Percentiles rank a stretch among this genome's conserved stretches.
phyloP scores from a whole-genome alignment of 331 rosid genomes.

The Quercus phellos region DNA sequence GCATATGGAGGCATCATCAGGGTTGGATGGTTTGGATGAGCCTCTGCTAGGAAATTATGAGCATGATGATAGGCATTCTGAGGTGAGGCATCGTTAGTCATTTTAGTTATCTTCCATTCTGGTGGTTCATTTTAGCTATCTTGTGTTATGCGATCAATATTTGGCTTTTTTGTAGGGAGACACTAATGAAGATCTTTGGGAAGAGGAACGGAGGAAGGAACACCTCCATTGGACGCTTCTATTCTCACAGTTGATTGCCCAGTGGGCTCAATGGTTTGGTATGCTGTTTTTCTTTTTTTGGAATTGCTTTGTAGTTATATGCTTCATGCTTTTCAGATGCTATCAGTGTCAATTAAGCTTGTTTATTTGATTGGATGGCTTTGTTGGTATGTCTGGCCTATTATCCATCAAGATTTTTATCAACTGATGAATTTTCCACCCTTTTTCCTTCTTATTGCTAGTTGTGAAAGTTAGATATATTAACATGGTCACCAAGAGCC shows the following conservation, averaged over 20 bases:
- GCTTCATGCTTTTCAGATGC: conserved; percentile 5
- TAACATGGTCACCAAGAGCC: background rate
- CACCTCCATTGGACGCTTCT: conserved; percentile 75
- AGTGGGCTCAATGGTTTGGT: conserved; percentile 96
- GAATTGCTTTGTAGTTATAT: background rate
- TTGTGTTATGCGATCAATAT: background rate
- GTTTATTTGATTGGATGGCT: background rate
- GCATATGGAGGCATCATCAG: conserved; percentile 46
- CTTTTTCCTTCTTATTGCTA: background rate
- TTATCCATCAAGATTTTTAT: background rate
- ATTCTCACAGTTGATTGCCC: conserved; percentile 72
- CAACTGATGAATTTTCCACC: background rate
- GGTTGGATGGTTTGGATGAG: conserved; percentile 50
- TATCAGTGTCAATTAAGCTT: background rate
- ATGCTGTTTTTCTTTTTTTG: conserved; percentile 15
- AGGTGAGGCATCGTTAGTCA: conserved; percentile 32
- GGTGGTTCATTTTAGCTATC: background rate
- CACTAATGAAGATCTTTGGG: conserved; percentile 58
- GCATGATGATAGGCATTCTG: conserved; percentile 28
- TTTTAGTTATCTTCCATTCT: background rate
- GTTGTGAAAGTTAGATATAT: background rate
- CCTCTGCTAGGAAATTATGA: conserved; percentile 58
- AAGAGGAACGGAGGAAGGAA: conserved; percentile 70
- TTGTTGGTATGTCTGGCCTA: background rate
- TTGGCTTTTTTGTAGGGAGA: conserved; percentile 26